Evolutionary conservation across 1,284 basidiomycete species (phyloP).

Genomic region (Ceratobasidium sp.): DNA sequence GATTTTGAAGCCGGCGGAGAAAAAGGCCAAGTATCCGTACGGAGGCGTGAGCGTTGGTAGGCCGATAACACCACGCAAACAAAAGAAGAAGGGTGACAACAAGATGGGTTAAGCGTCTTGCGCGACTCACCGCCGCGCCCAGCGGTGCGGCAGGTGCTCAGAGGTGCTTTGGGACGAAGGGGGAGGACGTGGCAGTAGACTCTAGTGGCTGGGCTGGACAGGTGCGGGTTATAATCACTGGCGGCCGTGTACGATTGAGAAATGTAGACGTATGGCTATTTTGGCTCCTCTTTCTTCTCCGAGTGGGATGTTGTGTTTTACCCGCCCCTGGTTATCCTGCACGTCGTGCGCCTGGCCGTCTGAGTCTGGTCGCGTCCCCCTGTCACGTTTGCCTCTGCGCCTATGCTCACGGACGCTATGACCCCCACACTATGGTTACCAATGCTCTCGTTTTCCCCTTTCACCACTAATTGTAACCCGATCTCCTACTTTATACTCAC

Average conservation of each 20-base stretch:
- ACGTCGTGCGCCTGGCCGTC: conserved; percentile 1
- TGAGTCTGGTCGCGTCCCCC: background rate
- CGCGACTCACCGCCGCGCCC: conserved; percentile 23
- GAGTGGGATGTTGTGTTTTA: conserved; percentile 20
- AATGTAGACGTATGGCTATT: conserved; percentile 44
- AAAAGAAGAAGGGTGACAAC: conserved; percentile 73
- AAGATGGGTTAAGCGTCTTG: conserved; percentile 38
- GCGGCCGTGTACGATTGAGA: conserved; percentile 43
- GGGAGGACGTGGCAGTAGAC: conserved; percentile 32
- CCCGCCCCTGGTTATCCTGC: conserved; percentile 18
- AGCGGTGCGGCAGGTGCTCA: conserved; percentile 21
- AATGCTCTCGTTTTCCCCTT: conserved; percentile 1
- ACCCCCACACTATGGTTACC: conserved; percentile 1
- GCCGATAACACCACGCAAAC: conserved; percentile 83
- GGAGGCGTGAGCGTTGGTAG: conserved; percentile 80
- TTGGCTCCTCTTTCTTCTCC: conserved; percentile 6
- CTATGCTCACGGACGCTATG: conserved; percentile 29
- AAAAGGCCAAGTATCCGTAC: conserved; percentile 94
- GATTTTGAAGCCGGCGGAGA: conserved; percentile 99
- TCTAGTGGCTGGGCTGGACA: conserved; percentile 39
- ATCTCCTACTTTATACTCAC: conserved; percentile 34
- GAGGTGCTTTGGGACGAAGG: conserved; percentile 3
- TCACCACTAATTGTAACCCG: conserved; percentile 21
- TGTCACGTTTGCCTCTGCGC: conserved; percentile 4
- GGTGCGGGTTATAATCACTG: conserved; percentile 41